A percentile compares a stretch with the other conserved stretches of the same genome.
These are phyloP conservation scores for Bacterosira constricta DNA, from an alignment of 108 stramenopile genomes.

Conservation along the genomic window DNA sequence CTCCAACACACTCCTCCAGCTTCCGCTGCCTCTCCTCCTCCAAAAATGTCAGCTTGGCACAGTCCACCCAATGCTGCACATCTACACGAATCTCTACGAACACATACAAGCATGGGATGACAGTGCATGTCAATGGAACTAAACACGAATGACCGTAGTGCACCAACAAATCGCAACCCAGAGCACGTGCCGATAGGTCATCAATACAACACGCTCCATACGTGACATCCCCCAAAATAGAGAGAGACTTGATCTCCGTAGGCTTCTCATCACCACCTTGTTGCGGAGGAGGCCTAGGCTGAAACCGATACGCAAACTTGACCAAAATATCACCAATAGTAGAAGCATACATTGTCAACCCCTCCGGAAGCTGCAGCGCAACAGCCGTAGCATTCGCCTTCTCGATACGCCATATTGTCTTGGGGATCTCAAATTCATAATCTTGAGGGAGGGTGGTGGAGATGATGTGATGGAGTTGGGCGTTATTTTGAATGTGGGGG, in stretches of 20 bases:
- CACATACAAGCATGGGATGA: slow-evolving; percentile 91
- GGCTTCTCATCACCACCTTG: background rate
- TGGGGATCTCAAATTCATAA: slow-evolving; percentile 87
- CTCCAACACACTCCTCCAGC: background rate
- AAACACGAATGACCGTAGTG: slow-evolving; percentile 99
- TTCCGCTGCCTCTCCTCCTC: slow-evolving; percentile 7
- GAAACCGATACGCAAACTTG: slow-evolving; percentile 57
- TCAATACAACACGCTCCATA: slow-evolving; percentile 99
- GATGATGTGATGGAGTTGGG: slow-evolving; percentile 40
- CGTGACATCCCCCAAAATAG: slow-evolving; percentile 96
- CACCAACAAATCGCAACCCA: slow-evolving; percentile 91
- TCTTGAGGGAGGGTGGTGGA: slow-evolving; percentile 69
- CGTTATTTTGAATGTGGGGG: slow-evolving; percentile 31
- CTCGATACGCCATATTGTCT: slow-evolving; percentile 87
- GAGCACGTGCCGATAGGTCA: slow-evolving; percentile 89
- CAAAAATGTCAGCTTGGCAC: slow-evolving; percentile 61
- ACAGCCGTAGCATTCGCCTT: slow-evolving; percentile 50
- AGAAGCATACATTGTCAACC: slow-evolving; percentile 94
- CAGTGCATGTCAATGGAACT: slow-evolving; percentile 92
- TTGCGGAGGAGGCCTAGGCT: background rate
- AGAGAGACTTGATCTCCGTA: slow-evolving; percentile 49
- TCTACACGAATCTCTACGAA: slow-evolving; percentile 98
- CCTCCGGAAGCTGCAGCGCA: slow-evolving; percentile 98
- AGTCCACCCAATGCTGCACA: slow-evolving; percentile 86
- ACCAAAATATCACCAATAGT: slow-evolving; percentile 92